A percentile compares a stretch with the other conserved stretches of the same genome.
phyloP scores from a whole-genome alignment of 108 stramenopile genomes.

The Chaetoceros muelleri region DNA sequence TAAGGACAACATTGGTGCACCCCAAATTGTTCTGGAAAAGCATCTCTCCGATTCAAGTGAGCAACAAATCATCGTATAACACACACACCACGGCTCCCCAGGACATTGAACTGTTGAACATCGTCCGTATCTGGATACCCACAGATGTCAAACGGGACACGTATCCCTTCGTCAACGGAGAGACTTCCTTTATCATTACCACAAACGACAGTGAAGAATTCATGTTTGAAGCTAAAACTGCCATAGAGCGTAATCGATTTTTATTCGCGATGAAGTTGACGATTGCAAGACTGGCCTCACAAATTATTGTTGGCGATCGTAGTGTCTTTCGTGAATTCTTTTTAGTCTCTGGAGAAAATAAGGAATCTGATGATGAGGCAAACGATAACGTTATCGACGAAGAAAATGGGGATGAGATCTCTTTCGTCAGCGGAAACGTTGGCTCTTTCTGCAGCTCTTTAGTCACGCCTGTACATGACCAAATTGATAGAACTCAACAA shows the following conservation, averaged over 20 bases:
- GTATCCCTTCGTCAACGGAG: neutral
- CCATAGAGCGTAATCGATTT: neutral
- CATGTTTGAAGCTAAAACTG: neutral
- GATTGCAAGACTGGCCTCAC: neutral
- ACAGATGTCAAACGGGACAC: neutral
- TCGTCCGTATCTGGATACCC: neutral
- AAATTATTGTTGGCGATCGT: neutral
- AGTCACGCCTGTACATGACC: no score
- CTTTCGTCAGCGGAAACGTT: no score
- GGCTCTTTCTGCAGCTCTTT: no score
- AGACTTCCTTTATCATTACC: neutral
- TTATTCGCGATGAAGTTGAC: neutral
- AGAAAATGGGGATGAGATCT: no score
- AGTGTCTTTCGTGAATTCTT: neutral
- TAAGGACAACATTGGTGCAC: neutral
- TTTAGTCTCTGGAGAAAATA: no score
- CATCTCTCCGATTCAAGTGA: neutral
- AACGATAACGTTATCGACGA: no score
- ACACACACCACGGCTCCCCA: neutral
- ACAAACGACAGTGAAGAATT: neutral
- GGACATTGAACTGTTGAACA: neutral
- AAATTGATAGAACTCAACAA: no score
- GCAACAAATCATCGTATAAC: neutral
- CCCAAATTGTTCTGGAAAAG: neutral
- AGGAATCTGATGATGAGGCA: no score